Percentiles rank a stretch among this genome's conserved stretches.
Evolutionary conservation across 108 stramenopile species (phyloP).

Genomic region (Cyclostephanos tholiformis): DNA sequence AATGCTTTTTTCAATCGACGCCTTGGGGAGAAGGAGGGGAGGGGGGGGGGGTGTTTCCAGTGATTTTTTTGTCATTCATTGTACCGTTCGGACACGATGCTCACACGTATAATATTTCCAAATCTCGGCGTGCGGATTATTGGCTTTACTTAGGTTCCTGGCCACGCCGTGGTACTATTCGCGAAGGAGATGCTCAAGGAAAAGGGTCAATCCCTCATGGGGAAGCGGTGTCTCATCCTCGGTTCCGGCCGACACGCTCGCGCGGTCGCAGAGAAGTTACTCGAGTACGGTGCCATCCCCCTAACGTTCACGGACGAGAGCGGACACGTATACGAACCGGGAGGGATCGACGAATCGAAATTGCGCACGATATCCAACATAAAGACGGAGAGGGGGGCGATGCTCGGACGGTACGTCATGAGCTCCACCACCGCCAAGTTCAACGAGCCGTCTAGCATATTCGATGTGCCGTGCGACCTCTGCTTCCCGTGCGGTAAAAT

Average conservation of each 20-base stretch:
- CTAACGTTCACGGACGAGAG: constrained; percentile 92
- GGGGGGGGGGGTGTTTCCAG: background rate
- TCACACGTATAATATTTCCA: background rate
- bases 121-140: constrained; percentile 32
- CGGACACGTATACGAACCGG: constrained; percentile 95
- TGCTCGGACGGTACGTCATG: constrained; percentile 89
- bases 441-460: constrained; percentile 77
- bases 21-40: background rate
- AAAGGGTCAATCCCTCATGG: constrained; percentile 85
- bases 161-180: constrained; percentile 92
- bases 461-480: constrained; percentile 91
- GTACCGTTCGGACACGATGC: background rate
- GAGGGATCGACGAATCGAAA: constrained; percentile 90
- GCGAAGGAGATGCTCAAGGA: constrained; percentile 83
- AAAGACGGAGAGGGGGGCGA: constrained; percentile 94
- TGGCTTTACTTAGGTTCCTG: constrained; percentile 73
- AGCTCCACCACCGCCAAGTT: constrained; percentile 87
- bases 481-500: constrained; percentile 91
- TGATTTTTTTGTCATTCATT: background rate
- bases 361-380: constrained; percentile 90
- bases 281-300: constrained; percentile 94
- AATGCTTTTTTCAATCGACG: background rate
- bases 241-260: constrained; percentile 96
- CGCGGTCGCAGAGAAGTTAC: constrained; percentile 85
- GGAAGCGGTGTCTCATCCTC: constrained; percentile 92